phyloP scores from a whole-genome alignment of 305 asterid genomes.

The Fraxinus paxiana region DNA sequence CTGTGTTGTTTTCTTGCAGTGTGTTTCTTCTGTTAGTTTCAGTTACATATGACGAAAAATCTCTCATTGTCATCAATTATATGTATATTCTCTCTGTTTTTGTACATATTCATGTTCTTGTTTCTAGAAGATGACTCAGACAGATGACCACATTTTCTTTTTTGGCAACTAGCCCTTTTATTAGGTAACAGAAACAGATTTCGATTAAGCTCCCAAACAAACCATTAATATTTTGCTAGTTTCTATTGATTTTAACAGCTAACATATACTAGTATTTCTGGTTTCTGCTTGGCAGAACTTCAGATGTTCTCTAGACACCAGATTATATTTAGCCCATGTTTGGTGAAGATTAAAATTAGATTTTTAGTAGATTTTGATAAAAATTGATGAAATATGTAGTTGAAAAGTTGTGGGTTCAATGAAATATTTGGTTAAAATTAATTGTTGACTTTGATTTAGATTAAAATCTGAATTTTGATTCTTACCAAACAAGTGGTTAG shows the following conservation, averaged over 20 bases:
- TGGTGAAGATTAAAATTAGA: too few relatives aligned
- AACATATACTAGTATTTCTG: not conserved
- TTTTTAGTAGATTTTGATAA: too few relatives aligned
- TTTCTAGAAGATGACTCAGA: not conserved
- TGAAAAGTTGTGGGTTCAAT: too few relatives aligned
- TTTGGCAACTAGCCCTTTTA: not conserved
- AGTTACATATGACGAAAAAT: not conserved
- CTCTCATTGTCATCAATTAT: not conserved
- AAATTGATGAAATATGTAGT: too few relatives aligned
- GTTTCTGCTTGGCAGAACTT: not conserved
- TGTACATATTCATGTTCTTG: not conserved
- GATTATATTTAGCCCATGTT: too few relatives aligned
- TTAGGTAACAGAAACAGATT: not conserved
- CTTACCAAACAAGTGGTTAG: not conserved
- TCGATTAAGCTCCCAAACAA: not conserved
- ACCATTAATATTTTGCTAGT: not conserved
- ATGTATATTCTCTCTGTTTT: not conserved
- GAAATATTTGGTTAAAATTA: too few relatives aligned
- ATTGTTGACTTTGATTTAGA: too few relatives aligned
- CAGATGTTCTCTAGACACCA: not conserved
- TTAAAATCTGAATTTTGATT: too few relatives aligned
- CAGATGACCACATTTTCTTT: not conserved
- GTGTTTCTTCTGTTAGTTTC: slow-evolving; percentile 3
- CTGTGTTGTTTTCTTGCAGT: not conserved
- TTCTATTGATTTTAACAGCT: not conserved